phyloP scores from a whole-genome alignment of 192 early-diverging fungal species.

The Linnemannia exigua region DNA sequence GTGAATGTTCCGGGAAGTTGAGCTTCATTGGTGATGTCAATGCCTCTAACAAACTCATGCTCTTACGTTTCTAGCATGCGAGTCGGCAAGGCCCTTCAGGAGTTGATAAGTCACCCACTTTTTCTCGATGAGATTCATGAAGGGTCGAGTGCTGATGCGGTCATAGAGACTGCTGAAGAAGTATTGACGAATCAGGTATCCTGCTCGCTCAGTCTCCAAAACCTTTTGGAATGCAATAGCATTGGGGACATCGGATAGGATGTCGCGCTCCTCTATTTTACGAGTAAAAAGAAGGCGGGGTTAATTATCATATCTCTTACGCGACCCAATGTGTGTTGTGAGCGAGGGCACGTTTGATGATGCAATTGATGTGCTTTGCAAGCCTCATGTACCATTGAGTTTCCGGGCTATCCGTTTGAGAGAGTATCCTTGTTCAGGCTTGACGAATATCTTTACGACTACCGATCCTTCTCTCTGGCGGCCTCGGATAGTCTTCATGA shows the following conservation, averaged over 20 bases:
- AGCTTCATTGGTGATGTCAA: not conserved
- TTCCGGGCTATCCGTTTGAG: constrained; percentile 66
- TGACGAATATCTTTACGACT: constrained; percentile 95
- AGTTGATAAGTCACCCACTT: constrained; percentile 97
- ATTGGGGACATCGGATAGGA: constrained; percentile 79
- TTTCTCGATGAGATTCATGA: constrained; percentile 89
- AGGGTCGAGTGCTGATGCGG: constrained; percentile 95
- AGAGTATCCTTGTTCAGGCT: constrained; percentile 78
- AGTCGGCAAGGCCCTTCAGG: constrained; percentile 82
- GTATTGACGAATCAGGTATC: constrained; percentile 91
- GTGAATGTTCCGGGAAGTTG: not conserved
- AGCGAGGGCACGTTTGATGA: not conserved
- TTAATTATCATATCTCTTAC: not conserved
- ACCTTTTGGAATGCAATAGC: constrained; percentile 84
- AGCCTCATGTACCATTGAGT: constrained; percentile 64
- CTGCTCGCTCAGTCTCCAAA: constrained; percentile 91
- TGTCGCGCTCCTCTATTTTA: constrained; percentile 72
- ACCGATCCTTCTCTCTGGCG: constrained; percentile 85
- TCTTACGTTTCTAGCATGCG: constrained; percentile 73
- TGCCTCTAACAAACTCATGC: not conserved
- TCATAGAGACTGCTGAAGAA: constrained; percentile 96
- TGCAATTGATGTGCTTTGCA: not conserved
- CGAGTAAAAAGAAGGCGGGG: not conserved
- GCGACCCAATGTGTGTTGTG: not conserved
- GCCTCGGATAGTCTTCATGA: constrained; percentile 95